Evolutionary conservation across 1,284 basidiomycete genomes (phyloP), one percentile per base, ranked within the genome.

Genomic region (Heterobasidion irregulare): DNA sequence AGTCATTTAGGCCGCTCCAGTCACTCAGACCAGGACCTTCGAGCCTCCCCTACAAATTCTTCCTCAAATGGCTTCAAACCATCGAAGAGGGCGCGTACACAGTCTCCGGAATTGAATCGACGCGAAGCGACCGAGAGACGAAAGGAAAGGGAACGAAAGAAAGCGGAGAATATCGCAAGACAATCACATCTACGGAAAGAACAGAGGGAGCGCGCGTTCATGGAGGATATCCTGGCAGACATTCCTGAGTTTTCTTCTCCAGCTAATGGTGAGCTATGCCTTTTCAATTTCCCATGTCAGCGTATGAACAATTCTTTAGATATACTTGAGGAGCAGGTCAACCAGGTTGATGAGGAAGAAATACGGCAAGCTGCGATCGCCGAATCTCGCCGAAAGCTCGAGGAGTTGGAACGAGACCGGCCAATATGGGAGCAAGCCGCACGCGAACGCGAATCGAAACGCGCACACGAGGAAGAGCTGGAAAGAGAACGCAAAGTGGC

Each of bases 371-470:
- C 75, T 10, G 70, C 69, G n/a, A 77, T 88, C 57, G 80, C 75
- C 18, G 82, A 84, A 63, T 88, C 86, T 1, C 76, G 78, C 44
- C 75, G 80, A 49, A 89, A 86, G 63, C 73, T 88, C 53, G 80
- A 78, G 8, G 83, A 86, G 59, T 76, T 89, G 1, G 84, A 89
- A 64, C 73, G 70, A 50, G 84, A 88, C 67, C 68, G 75, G 12
- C 83, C 81, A 1, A 59, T 87, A 8, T 86, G 84, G 81, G 76
- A 84, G 59, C 70, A 73, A 61, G 70, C 74, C 54, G 76, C 77
- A 26, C 73, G 69, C 54, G 71, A 70, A 57, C 75, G 84, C 19
- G 70, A 69, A 54, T 69, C 68, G 53, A 70, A 64, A 16, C 26
- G 26, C 26, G 26, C 26, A 26, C 26, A 5, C 10, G 38, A 41